These are phyloP conservation scores for Vitis vinifera DNA, from an alignment of 164 flowering plant species.

Conservation along the genomic window ASM3070453v1 NC_081806.1:1395501-1396000, in stretches of 20 bases:
- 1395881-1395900: conserved; percentile 10
- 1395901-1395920: conserved; percentile 23
- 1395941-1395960: no score
- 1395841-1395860: conserved; percentile 23
- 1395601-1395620: neutral
- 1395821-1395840: neutral
- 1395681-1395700: conserved; percentile 25
- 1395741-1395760: neutral
- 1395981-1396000: no score
- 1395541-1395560: no score
- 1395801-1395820: neutral
- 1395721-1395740: neutral
- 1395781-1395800: neutral
- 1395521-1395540: no score
- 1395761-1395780: no score
- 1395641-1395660: conserved; percentile 36
- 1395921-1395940: conserved; percentile 20
- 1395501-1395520: neutral
- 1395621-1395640: conserved; percentile 36
- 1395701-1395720: conserved; percentile 24
- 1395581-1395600: no score
- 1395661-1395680: conserved; percentile 36
- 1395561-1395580: no score
- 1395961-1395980: no score
- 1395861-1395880: conserved; percentile 35